Percentiles rank a stretch among this genome's conserved stretches.
phyloP scores from a whole-genome alignment of 345 rosid species.

The Pugionium dolabratum region DNA sequence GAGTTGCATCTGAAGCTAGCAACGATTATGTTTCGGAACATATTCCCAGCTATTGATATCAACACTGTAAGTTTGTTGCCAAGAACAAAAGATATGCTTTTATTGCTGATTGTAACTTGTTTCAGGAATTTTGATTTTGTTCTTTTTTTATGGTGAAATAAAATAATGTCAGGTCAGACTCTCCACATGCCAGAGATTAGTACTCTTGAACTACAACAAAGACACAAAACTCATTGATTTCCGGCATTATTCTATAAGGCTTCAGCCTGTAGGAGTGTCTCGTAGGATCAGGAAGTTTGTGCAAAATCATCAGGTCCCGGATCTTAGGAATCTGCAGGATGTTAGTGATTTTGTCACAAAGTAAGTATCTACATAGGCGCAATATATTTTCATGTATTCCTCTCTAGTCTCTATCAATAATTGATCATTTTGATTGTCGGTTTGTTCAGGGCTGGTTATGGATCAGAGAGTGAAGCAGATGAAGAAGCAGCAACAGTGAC shows the following conservation, averaged over 20 bases:
- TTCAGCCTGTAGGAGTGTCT: conserved; percentile 86
- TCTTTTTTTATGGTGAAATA: conserved; percentile 31
- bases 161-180: conserved; percentile 74
- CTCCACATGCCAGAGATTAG: conserved; percentile 88
- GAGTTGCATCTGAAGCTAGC: conserved; percentile 86
- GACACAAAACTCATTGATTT: conserved; percentile 86
- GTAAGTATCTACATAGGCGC: conserved; percentile 48
- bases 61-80: conserved; percentile 68
- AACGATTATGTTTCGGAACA: conserved; percentile 91
- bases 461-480: conserved; percentile 95
- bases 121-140: conserved; percentile 2
- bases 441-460: conserved; percentile 74
- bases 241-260: conserved; percentile 84
- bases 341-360: conserved; percentile 89
- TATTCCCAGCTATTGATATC: conserved; percentile 87
- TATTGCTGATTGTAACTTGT: conserved; percentile 19
- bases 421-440: neutral
- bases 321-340: conserved; percentile 84
- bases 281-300: conserved; percentile 86
- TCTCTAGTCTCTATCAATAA: neutral
- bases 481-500: conserved; percentile 95
- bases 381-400: conserved; percentile 2
- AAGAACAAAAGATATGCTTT: conserved; percentile 9
- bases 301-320: conserved; percentile 83
- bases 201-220: conserved; percentile 84